Evolutionary conservation across 768 basidiomycete species (phyloP).

Genomic region (Xerocomellus dryophilus): DNA sequence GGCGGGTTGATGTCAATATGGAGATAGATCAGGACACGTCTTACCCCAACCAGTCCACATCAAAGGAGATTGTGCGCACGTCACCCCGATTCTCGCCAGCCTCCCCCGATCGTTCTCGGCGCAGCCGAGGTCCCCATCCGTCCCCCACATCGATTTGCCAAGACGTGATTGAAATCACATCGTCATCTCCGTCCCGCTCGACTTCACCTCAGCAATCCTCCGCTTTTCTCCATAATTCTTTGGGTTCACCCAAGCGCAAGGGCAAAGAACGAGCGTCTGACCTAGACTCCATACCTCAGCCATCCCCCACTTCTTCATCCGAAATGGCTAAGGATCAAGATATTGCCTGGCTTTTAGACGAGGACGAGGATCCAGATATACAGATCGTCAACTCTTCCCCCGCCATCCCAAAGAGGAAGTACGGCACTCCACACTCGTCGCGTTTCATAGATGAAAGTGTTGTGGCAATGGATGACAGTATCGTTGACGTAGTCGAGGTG

Average conservation of each 20-base stretch:
- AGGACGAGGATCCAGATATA: constrained; percentile 56
- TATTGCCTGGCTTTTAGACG: constrained; percentile 67
- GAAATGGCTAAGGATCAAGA: constrained; percentile 30
- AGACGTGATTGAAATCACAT: constrained; percentile 34
- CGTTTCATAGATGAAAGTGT: constrained; percentile 22
- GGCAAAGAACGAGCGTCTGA: constrained; percentile 13
- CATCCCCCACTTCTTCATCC: background rate
- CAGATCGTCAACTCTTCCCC: constrained; percentile 55
- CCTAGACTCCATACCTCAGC: background rate
- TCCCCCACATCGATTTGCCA: constrained; percentile 25
- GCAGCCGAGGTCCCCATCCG: background rate
- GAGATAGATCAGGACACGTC: constrained; percentile 49
- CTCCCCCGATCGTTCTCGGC: constrained; percentile 14
- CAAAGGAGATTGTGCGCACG: background rate
- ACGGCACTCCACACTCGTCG: background rate
- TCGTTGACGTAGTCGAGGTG: constrained; percentile 22
- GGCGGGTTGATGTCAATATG: constrained; percentile 47
- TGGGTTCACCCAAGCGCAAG: background rate
- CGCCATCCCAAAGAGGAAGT: constrained; percentile 10
- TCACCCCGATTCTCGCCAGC: constrained; percentile 9
- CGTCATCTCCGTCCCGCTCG: constrained; percentile 27
- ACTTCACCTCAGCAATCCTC: constrained; percentile 9
- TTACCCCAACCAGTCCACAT: constrained; percentile 4
- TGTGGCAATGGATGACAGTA: constrained; percentile 2
- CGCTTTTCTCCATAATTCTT: background rate